These are phyloP conservation scores for Talaromyces atroroseus DNA, from an alignment of 2,329 filamentous ascomycete genomes.

Conservation along the genomic window DNA sequence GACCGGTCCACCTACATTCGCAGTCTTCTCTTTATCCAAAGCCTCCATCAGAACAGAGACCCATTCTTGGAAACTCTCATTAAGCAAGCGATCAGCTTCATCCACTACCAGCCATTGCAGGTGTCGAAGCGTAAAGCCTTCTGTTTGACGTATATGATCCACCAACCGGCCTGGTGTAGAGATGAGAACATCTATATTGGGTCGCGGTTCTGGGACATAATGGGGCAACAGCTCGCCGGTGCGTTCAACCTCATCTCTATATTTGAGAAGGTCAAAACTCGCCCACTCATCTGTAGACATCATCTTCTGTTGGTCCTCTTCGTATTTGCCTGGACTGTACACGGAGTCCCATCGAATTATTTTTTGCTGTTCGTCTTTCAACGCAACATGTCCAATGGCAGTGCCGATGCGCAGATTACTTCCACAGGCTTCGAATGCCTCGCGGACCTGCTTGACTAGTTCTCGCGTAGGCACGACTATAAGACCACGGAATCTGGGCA, in stretches of 20 bases:
- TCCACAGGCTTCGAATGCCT: constrained; percentile 69
- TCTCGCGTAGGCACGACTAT: constrained; percentile 89
- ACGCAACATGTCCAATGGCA: constrained; percentile 72
- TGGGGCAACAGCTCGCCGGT: constrained; percentile 45
- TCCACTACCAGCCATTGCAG: constrained; percentile 88
- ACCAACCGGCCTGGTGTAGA: constrained; percentile 89
- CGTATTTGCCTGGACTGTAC: constrained; percentile 62
- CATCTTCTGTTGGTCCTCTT: constrained; percentile 39
- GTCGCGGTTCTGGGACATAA: constrained; percentile 61
- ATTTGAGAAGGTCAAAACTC: constrained; percentile 42
- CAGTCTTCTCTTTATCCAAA: constrained; percentile 51
- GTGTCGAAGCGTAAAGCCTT: constrained; percentile 71
- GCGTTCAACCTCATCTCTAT: constrained; percentile 39
- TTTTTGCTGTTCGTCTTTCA: constrained; percentile 59
- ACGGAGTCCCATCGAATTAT: constrained; percentile 60
- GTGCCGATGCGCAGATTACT: constrained; percentile 70
- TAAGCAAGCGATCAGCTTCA: constrained; percentile 85
- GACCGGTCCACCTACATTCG: constrained; percentile 36
- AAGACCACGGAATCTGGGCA: constrained; percentile 67
- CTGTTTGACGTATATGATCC: constrained; percentile 79
- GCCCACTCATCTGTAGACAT: constrained; percentile 43
- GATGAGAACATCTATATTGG: constrained; percentile 80
- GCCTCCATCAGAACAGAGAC: constrained; percentile 61
- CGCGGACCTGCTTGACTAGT: constrained; percentile 77
- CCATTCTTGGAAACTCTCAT: constrained; percentile 93